phyloP scores from a whole-genome alignment of 2,329 filamentous ascomycete species.

The Calonectria crousiana region DNA sequence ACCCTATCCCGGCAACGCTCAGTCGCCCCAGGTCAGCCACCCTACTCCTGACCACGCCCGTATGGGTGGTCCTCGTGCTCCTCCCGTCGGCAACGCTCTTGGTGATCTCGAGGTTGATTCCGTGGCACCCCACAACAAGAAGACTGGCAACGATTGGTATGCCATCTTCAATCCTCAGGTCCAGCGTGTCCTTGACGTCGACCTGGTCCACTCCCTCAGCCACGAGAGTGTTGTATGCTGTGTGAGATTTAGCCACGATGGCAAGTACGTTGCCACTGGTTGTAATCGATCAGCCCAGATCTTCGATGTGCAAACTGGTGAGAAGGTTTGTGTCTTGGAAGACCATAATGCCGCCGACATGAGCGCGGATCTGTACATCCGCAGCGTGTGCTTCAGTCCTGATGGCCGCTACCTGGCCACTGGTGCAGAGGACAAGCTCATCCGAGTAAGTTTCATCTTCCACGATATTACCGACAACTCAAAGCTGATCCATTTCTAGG shows the following conservation, averaged over 20 bases:
- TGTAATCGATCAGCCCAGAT: conserved; percentile 99
- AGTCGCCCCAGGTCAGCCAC: conserved; percentile 89
- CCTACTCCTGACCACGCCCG: conserved; percentile 78
- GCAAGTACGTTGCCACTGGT: conserved; percentile 94
- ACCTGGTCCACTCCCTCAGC: conserved; percentile 90
- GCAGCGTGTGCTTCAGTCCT: conserved; percentile 98
- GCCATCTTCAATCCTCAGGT: conserved; percentile 96
- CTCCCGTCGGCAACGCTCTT: conserved; percentile 72
- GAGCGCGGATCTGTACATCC: conserved; percentile 93
- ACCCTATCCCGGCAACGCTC: conserved; percentile 84
- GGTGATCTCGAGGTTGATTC: conserved; percentile 90
- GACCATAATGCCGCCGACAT: conserved; percentile 85
- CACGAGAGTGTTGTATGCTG: conserved; percentile 99
- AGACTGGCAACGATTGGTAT: conserved; percentile 92
- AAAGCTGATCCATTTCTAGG: conserved; percentile 62
- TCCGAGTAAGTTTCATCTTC: conserved; percentile 75
- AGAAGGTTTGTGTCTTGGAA: conserved; percentile 90
- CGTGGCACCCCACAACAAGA: conserved; percentile 88
- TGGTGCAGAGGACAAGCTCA: conserved; percentile 97
- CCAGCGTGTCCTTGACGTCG: conserved; percentile 90
- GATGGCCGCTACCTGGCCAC: conserved; percentile 95
- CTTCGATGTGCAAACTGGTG: conserved; percentile 89
- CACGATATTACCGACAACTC: neutral
- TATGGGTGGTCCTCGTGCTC: conserved; percentile 63
- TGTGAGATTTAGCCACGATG: conserved; percentile 95